Percentiles rank a stretch among this genome's conserved stretches.
Conservation (phyloP, 2,329 filamentous ascomycete genomes). For the Alternaria sp. region DNA sequence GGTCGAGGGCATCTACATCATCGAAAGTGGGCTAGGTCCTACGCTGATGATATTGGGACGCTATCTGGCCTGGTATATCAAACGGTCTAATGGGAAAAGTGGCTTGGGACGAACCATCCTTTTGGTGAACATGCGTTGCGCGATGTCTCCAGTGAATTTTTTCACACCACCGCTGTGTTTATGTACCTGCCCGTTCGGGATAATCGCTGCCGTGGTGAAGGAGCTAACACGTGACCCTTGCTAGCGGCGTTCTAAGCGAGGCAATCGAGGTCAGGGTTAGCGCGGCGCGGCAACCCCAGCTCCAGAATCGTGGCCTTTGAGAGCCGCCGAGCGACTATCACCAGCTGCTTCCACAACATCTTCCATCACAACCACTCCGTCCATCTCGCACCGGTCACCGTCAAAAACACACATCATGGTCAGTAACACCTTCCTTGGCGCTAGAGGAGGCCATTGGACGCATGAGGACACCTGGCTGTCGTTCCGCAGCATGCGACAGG, state of each 20-base stretch:
- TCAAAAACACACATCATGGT: conserved; percentile 24
- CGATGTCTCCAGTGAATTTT: neutral
- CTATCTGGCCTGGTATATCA: conserved; percentile 26
- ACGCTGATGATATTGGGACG: conserved; percentile 28
- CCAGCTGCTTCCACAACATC: conserved; percentile 20
- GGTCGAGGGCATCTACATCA: conserved; percentile 23
- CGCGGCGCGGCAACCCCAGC: conserved; percentile 27
- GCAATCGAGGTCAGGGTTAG: conserved; percentile 21
- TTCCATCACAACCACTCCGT: conserved; percentile 3
- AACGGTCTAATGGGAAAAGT: conserved; percentile 41
- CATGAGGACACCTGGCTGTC: neutral
- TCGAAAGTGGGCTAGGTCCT: conserved; percentile 20
- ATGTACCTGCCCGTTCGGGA: conserved; percentile 1
- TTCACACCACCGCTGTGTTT: neutral
- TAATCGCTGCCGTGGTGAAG: conserved; percentile 1
- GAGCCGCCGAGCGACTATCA: conserved; percentile 18
- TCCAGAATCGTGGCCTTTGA: conserved; percentile 45
- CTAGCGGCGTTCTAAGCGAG: conserved; percentile 24
- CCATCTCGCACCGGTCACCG: conserved; percentile 5
- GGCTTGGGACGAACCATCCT: conserved; percentile 14
- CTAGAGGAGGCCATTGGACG: conserved; percentile 5
- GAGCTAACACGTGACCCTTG: conserved; percentile 21
- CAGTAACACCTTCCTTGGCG: conserved; percentile 7
- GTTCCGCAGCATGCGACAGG: conserved; percentile 10
- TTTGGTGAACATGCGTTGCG: neutral